These are phyloP conservation scores for Psidium guajava DNA, from an alignment of 345 rosid genomes.

Conservation along the genomic window DNA sequence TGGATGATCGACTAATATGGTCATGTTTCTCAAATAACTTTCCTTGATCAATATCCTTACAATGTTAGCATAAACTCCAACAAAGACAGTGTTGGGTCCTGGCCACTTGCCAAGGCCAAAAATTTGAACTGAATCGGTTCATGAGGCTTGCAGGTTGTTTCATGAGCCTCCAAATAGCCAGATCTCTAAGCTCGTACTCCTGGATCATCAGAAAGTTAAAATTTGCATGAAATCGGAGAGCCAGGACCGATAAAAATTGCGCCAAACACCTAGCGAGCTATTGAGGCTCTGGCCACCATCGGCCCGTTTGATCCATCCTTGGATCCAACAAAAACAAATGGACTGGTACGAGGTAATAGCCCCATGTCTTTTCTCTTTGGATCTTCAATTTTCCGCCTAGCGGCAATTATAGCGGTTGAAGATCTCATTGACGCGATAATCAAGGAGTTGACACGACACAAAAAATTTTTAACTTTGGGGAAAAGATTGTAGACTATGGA, in stretches of 20 bases:
- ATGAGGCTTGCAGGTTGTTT: not conserved
- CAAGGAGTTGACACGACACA: not conserved
- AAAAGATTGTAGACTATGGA: not conserved
- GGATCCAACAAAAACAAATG: not conserved
- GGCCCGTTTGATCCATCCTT: not conserved
- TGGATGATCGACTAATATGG: too few relatives aligned
- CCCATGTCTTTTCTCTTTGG: too few relatives aligned
- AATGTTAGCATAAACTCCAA: not conserved
- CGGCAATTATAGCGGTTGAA: too few relatives aligned
- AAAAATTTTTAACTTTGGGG: not conserved
- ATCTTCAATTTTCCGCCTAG: too few relatives aligned
- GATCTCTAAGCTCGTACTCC: not conserved
- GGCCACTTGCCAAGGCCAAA: not conserved
- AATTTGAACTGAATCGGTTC: not conserved
- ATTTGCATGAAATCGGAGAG: not conserved
- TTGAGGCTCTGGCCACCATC: not conserved
- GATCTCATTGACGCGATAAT: not conserved
- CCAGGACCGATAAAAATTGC: not conserved
- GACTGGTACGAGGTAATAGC: not conserved
- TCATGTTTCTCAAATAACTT: not conserved
- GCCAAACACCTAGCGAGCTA: not conserved
- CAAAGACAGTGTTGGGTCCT: accelerated
- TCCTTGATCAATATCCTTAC: not conserved
- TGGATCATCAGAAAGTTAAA: not conserved
- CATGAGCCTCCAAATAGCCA: not conserved